Evolutionary conservation across 208 protist species (phyloP).

Genomic region (Acanthamoeba castellanii): DNA sequence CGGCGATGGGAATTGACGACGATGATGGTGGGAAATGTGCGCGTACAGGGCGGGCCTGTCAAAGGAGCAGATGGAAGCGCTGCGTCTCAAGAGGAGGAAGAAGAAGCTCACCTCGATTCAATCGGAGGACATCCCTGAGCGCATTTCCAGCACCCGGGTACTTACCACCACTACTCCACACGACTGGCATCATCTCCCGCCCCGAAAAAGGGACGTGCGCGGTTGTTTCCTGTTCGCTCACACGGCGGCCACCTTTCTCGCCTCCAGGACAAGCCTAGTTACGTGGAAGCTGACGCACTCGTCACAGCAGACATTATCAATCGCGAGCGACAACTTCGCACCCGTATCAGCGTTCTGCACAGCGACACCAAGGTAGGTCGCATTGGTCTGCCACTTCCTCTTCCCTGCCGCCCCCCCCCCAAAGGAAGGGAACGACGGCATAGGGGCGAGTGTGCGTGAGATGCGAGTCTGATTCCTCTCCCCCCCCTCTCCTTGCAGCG

Average conservation of each 20-base stretch:
- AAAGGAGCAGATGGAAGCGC: constrained; percentile 3
- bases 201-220: no score
- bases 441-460: no score
- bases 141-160: background rate
- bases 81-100: background rate
- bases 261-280: constrained; percentile 25
- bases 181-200: background rate
- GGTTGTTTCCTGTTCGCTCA: background rate
- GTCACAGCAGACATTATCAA: background rate
- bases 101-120: constrained; percentile 21
- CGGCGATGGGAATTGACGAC: background rate
- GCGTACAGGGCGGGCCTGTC: background rate
- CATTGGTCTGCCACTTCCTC: background rate
- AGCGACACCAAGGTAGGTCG: constrained; percentile 26
- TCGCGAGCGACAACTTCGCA: background rate
- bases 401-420: no score
- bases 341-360: constrained; percentile 14
- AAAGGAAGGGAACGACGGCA: background rate
- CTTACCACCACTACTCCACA: background rate
- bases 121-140: background rate
- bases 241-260: background rate
- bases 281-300: constrained; percentile 17
- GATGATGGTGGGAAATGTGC: background rate
- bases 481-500: background rate
- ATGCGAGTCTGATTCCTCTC: background rate